Base-by-base conservation (phyloP, 2,329 filamentous ascomycete genomes). In the Alternaria tenuissima region DNA sequence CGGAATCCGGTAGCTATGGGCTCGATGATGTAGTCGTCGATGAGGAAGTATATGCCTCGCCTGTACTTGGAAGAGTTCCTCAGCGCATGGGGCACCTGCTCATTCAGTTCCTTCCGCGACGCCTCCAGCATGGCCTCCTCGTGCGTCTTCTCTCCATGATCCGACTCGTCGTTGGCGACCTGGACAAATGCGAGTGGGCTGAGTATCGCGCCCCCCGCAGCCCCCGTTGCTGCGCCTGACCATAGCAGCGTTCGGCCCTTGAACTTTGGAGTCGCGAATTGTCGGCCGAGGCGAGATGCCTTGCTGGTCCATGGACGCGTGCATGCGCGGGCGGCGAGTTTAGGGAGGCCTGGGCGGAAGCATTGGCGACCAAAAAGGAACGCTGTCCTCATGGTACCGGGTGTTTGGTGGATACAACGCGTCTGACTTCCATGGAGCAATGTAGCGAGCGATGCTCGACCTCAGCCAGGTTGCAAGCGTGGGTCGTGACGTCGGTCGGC, bases 41-140 rank as follows among this genome's bases (percentile, higher is more conserved):
- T 65, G 57, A 90, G 87, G 30, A 93, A 83, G 59, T 89, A 82
- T 28, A 92, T 72, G 12, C 83, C 83, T 64, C 89, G 86, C 48
- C 85, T 80, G 7, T 89, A 70, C 49, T 87, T 85, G 14, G 80
- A 81, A 14, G 92, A 75, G 0, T 89, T 88, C 39, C 81, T 82
- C 30, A 90, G 84, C 59, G 89, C 83, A 5, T 89, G 84, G 1
- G 87, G 83, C 1, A 94, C 85, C 36, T 85, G 85, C 70, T 91
- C 92, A 57, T 84, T 84, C 36, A 97, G 87, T 80, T 97, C 94
- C 56, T 88, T 82, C 42, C 91, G 84, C 38, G 94, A 97, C 3
- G 85, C 88, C 76, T 93, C 87, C 14, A 97, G 86, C 94, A 97
- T 97, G 66, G 92, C 90, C 78, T 86, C 86, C 80, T 97, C 94